Evolutionary conservation across 1,284 basidiomycete genomes (phyloP).

Genomic region (Puccinia novopanici): DNA sequence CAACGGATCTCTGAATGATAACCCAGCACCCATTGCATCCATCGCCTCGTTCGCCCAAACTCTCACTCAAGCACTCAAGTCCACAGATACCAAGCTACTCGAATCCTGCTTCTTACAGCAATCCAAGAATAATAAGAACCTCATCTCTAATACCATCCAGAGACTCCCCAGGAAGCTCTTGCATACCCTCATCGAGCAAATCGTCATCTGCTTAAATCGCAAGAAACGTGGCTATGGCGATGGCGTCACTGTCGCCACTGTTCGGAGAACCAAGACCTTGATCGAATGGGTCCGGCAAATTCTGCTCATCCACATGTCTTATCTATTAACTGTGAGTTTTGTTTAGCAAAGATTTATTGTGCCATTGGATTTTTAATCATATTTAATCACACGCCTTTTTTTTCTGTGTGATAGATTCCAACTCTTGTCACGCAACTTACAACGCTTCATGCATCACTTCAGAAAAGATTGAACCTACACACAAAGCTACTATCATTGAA

Average conservation of each 20-base stretch:
- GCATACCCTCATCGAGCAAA: slow-evolving; percentile 81
- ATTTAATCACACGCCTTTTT: background rate
- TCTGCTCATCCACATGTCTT: slow-evolving; percentile 81
- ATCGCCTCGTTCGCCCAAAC: slow-evolving; percentile 89
- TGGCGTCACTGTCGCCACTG: slow-evolving; percentile 75
- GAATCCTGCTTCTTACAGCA: slow-evolving; percentile 86
- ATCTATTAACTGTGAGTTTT: slow-evolving; percentile 83
- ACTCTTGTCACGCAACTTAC: slow-evolving; percentile 80
- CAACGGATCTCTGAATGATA: slow-evolving; percentile 20
- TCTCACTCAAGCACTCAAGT: slow-evolving; percentile 93
- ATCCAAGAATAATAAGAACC: slow-evolving; percentile 63
- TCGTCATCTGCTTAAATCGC: slow-evolving; percentile 78
- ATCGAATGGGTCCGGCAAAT: slow-evolving; percentile 87
- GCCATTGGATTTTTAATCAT: background rate
- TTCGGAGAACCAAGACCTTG: slow-evolving; percentile 78
- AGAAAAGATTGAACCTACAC: slow-evolving; percentile 76
- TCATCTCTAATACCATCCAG: slow-evolving; percentile 85
- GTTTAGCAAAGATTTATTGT: background rate
- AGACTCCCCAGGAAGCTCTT: slow-evolving; percentile 86
- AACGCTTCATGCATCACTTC: slow-evolving; percentile 78
- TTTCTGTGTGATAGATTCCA: slow-evolving; percentile 67
- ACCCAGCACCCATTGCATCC: slow-evolving; percentile 57
- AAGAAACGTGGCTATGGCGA: slow-evolving; percentile 77
- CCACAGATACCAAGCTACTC: slow-evolving; percentile 82
- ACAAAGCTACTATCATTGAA: slow-evolving; percentile 81